A percentile compares a stretch with the other conserved stretches of the same genome.
These are phyloP conservation scores for Pichia insulana DNA, from an alignment of 805 yeast species.

Conservation along the genomic window DNA sequence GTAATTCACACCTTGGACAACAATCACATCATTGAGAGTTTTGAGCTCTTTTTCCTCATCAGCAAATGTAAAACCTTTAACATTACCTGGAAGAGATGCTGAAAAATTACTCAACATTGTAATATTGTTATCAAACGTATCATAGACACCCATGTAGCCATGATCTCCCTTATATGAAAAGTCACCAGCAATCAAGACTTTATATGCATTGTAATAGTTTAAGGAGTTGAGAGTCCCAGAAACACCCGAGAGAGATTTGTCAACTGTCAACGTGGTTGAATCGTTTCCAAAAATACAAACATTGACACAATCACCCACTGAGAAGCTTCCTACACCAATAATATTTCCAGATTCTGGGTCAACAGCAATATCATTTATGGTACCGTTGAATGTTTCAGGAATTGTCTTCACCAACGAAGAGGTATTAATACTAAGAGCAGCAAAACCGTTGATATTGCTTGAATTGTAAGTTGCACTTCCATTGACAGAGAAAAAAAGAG, in stretches of 20 bases:
- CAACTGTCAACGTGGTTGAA: constrained; percentile 14
- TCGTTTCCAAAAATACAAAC: constrained; percentile 57
- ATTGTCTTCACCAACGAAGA: constrained; percentile 32
- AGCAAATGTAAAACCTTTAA: constrained; percentile 18
- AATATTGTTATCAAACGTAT: constrained; percentile 36
- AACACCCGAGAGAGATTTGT: constrained; percentile 44
- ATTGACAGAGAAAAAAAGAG: constrained; percentile 39
- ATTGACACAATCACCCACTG: constrained; percentile 38
- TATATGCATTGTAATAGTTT: constrained; percentile 33
- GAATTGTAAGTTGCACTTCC: constrained; percentile 25
- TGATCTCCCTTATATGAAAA: constrained; percentile 29
- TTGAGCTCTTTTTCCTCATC: constrained; percentile 34
- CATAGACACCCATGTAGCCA: constrained; percentile 43
- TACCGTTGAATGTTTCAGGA: constrained; percentile 27
- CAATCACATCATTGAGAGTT: constrained; percentile 31
- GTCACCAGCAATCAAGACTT: constrained; percentile 44
- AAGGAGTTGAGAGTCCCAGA: constrained; percentile 50
- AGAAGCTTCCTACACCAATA: constrained; percentile 69
- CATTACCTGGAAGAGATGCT: constrained; percentile 26
- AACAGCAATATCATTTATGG: constrained; percentile 33
- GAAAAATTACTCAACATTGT: constrained; percentile 14
- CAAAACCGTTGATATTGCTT: constrained; percentile 33
- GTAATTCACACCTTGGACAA: constrained; percentile 34
- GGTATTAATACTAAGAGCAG: constrained; percentile 42
- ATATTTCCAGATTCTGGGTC: constrained; percentile 36